Percentiles rank a stretch among this genome's conserved stretches.
phyloP scores from a whole-genome alignment of 306 rosid species.

The Medicago ruthenica region DNA sequence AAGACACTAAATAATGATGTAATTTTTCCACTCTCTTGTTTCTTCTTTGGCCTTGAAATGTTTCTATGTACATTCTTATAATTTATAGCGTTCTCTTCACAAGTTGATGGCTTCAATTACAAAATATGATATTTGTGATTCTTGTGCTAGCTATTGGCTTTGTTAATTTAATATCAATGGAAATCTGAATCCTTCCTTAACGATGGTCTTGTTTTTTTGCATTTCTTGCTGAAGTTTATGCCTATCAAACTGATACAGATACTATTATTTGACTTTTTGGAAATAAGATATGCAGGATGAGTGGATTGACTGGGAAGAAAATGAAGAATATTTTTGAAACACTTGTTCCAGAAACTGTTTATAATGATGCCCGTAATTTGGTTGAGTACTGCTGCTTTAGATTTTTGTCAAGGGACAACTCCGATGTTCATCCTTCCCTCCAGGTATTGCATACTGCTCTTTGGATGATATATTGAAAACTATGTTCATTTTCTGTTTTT shows the following conservation, averaged over 20 bases:
- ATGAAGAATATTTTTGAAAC: slow-evolving; percentile 91
- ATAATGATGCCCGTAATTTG: slow-evolving; percentile 78
- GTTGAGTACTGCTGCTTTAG: slow-evolving; percentile 99
- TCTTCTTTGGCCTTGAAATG: too few species aligned
- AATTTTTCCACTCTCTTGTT: not conserved
- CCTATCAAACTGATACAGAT: slow-evolving; percentile 45
- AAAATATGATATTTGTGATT: not conserved
- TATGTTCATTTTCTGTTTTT: slow-evolving; percentile 23
- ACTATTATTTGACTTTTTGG: slow-evolving; percentile 58
- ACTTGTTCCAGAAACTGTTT: slow-evolving; percentile 75
- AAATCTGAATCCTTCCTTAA: slow-evolving; percentile 18
- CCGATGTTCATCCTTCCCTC: slow-evolving; percentile 88
- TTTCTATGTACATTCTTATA: too few species aligned
- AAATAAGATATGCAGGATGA: slow-evolving; percentile 90
- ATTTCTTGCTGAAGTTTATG: slow-evolving; percentile 40
- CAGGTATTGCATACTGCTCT: slow-evolving; percentile 56
- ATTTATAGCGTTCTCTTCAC: not conserved
- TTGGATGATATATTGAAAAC: slow-evolving; percentile 7
- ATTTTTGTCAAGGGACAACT: slow-evolving; percentile 85
- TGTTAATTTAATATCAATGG: slow-evolving; percentile 30
- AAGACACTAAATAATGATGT: too few species aligned
- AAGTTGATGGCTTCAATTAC: not conserved
- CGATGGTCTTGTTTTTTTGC: slow-evolving; percentile 18
- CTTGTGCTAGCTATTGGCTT: slow-evolving; percentile 1
- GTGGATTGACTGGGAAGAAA: slow-evolving; percentile 89